A percentile compares a stretch with the other conserved stretches of the same genome.
phyloP scores from a whole-genome alignment of 768 basidiomycete species.

The Flagelloscypha sp. region DNA sequence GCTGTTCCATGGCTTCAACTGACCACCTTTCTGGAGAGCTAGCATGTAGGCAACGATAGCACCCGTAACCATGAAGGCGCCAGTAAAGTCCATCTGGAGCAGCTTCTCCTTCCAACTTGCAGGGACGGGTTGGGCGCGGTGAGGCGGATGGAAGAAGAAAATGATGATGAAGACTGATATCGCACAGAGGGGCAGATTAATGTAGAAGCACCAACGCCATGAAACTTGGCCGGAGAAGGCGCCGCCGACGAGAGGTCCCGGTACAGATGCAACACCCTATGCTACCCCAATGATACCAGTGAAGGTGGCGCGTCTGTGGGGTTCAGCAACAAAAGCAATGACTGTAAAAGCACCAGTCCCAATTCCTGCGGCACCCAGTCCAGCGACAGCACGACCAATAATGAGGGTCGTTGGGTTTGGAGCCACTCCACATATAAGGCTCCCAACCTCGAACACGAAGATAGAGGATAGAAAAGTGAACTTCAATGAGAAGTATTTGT shows the following conservation, averaged over 20 bases:
- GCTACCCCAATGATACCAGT: conserved; percentile 8
- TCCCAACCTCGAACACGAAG: conserved; percentile 11
- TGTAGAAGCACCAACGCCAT: neutral
- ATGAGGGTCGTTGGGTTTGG: conserved; percentile 8
- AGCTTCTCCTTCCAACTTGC: conserved; percentile 4
- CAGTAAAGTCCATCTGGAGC: conserved; percentile 28
- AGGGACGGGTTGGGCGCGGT: neutral
- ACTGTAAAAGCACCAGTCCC: conserved; percentile 9
- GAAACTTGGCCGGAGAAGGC: conserved; percentile 9
- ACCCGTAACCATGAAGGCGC: conserved; percentile 23
- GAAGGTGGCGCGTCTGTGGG: conserved; percentile 1
- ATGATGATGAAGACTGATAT: conserved; percentile 4
- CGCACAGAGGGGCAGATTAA: neutral
- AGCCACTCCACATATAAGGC: conserved; percentile 11
- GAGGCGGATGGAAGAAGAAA: neutral
- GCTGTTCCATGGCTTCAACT: conserved; percentile 32
- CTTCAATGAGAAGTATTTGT: conserved; percentile 13
- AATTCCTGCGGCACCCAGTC: conserved; percentile 9
- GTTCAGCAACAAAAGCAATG: conserved; percentile 3
- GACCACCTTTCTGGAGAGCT: conserved; percentile 38
- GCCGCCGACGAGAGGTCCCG: conserved; percentile 9
- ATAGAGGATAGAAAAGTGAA: conserved; percentile 9
- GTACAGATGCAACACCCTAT: conserved; percentile 7
- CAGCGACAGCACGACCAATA: conserved; percentile 11
- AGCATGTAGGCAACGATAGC: conserved; percentile 28